Percentiles rank a stretch among this genome's conserved stretches.
phyloP scores from a whole-genome alignment of 495 filamentous ascomycete genomes.

The Xylaria cubensis region DNA sequence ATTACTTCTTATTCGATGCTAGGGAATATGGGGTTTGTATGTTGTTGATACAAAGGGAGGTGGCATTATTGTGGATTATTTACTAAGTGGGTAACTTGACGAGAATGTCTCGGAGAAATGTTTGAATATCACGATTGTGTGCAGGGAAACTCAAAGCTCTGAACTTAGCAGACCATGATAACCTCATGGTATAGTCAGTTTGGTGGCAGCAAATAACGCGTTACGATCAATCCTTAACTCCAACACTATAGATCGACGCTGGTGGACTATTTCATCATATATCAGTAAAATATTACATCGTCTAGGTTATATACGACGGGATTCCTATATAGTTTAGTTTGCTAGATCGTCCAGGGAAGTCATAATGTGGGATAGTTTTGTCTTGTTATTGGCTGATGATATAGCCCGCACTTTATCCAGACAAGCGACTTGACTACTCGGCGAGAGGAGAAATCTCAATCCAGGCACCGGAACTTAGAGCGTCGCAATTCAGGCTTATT shows the following conservation, averaged over 20 bases:
- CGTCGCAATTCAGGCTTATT: conserved; percentile 20
- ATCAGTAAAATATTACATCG: no score
- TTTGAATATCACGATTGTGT: neutral
- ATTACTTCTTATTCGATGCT: neutral
- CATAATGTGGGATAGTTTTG: neutral
- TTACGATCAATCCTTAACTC: neutral
- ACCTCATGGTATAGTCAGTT: neutral
- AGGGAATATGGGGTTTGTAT: neutral
- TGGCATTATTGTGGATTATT: neutral
- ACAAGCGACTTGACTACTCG: conserved; percentile 10
- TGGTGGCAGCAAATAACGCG: neutral
- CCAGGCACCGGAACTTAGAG: neutral
- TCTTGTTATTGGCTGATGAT: conserved; percentile 16
- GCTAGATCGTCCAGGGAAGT: neutral
- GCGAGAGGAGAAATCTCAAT: neutral
- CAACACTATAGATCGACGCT: neutral
- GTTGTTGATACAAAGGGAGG: neutral
- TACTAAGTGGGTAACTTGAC: neutral
- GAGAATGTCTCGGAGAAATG: neutral
- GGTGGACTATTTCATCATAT: neutral
- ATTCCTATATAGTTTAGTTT: neutral
- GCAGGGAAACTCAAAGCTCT: neutral
- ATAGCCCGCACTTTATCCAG: conserved; percentile 25
- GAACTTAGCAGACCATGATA: neutral
- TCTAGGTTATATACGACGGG: neutral